Base-by-base conservation (phyloP, 2,329 filamentous ascomycete species). In the Fusarium nodosum region DNA sequence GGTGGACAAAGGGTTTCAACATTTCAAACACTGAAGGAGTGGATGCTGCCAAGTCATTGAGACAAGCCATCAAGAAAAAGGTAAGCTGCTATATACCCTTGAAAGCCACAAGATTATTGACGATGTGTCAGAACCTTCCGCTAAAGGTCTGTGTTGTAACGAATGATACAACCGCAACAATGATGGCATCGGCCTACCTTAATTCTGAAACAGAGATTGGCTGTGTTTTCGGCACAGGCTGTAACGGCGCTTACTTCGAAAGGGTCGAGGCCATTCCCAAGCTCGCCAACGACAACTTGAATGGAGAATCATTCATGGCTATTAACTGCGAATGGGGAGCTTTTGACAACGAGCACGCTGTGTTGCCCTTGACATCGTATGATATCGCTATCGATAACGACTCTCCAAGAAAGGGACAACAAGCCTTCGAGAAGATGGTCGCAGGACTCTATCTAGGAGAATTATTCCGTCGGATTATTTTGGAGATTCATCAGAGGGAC, bases 321-420 rank as follows among this genome's bases (percentile, higher is more conserved):
- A 97, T 98, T 82, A 97, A 97, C 85, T 97, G 94, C 83, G 95
- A 98, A 80, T 97, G 94, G 88, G 95, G 95, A 66, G 94, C 95
- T 24, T 97, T 97, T 76, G 95, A 97, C 80, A 97, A 97, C 78
- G 93, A 97, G 81, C 91, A 94, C 82, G 86, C 90, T 74, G 91
- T 97, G 46, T 89, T 97, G 10, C 94, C 94, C 7, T 87, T 90
- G 53, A 97, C 94, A n/a, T 87, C 87, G 56, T 97, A 96, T 79
- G 95, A 98, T 78, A 84, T 92, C 57, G 88, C 90, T 69, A 93
- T 98, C 75, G 95, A 98, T 83, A 90, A 92, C 70, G 91, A 95
- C 72, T 97, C 94, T 13, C 95, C 95, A n/a, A 91, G 94, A 22
- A 94, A 94, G 3, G 94, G 94, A 46, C 94, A 97, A 82, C 95